phyloP scores from a whole-genome alignment of 306 rosid species.

The Spatholobus suberectus region DNA sequence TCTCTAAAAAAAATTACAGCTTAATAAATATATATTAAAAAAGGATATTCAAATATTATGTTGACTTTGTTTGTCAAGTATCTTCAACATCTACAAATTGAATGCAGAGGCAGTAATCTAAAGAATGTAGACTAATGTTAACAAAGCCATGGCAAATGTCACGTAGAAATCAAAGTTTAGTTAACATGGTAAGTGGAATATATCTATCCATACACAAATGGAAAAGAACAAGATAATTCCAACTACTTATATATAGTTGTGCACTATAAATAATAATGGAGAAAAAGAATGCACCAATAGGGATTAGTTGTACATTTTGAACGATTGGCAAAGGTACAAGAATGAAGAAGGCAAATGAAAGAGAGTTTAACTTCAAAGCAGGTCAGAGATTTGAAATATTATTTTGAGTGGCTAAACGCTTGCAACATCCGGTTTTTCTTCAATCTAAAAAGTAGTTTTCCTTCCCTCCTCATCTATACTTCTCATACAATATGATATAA shows the following conservation, averaged over 20 bases:
- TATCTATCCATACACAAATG: constrained; percentile 14
- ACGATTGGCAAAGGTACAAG: neutral
- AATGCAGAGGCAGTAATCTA: too few species aligned
- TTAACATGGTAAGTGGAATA: constrained; percentile 18
- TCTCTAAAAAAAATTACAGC: too few species aligned
- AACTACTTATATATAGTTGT: neutral
- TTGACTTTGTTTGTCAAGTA: too few species aligned
- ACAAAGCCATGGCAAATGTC: too few species aligned
- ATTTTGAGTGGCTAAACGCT: neutral
- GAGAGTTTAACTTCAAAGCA: neutral
- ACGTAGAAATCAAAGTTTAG: constrained; percentile 35
- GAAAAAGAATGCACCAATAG: neutral
- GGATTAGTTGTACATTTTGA: constrained; percentile 1
- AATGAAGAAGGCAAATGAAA: constrained; percentile 12
- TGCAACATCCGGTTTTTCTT: neutral
- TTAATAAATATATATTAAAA: too few species aligned
- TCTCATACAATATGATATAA: neutral
- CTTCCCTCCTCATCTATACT: neutral
- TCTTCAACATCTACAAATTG: too few species aligned
- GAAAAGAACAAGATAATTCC: constrained; percentile 23
- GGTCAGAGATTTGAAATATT: neutral
- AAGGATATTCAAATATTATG: too few species aligned
- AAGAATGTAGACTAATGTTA: too few species aligned
- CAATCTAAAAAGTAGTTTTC: neutral
- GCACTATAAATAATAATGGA: neutral